A percentile compares a stretch with the other conserved stretches of the same genome.
These are phyloP conservation scores for Zalaria obscura DNA, from an alignment of 2,329 filamentous ascomycete genomes.

Conservation along the genomic window DNA sequence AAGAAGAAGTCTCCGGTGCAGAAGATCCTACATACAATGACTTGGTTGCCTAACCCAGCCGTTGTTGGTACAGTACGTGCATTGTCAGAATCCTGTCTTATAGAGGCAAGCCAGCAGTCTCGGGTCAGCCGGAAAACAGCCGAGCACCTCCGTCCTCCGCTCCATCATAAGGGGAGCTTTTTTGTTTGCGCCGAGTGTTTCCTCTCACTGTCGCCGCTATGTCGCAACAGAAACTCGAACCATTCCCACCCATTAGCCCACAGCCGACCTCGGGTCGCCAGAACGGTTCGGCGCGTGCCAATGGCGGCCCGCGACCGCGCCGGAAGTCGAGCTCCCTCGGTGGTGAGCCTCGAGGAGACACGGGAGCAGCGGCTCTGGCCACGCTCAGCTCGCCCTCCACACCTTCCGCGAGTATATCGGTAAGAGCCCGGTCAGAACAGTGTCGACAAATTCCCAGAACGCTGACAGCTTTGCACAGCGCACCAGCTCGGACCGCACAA, in stretches of 20 bases:
- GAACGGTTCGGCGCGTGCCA: background rate
- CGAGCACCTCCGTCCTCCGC: too few species aligned
- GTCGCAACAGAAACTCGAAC: constrained; percentile 3
- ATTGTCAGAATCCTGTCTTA: too few species aligned
- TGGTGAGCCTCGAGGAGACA: constrained; percentile 38
- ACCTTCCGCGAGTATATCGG: background rate
- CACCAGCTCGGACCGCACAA: constrained; percentile 8
- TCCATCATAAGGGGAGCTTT: background rate
- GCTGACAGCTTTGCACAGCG: constrained; percentile 6
- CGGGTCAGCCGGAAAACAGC: too few species aligned
- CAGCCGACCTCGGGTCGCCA: background rate
- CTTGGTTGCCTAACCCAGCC: too few species aligned
- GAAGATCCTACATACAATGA: too few species aligned
- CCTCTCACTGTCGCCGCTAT: background rate
- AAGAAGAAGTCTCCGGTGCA: too few species aligned
- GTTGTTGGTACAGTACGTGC: too few species aligned
- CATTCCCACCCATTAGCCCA: constrained; percentile 3
- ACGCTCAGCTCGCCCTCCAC: constrained; percentile 21
- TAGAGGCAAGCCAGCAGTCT: too few species aligned
- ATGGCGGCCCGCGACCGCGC: constrained; percentile 15
- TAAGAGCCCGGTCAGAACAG: constrained; percentile 6
- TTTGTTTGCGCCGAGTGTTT: background rate
- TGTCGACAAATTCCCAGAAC: constrained; percentile 3
- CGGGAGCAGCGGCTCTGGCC: constrained; percentile 34
- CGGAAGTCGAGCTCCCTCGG: constrained; percentile 35